Base-by-base conservation (phyloP, 2,329 filamentous ascomycete species). In the Pleurostoma richardsiae region DNA sequence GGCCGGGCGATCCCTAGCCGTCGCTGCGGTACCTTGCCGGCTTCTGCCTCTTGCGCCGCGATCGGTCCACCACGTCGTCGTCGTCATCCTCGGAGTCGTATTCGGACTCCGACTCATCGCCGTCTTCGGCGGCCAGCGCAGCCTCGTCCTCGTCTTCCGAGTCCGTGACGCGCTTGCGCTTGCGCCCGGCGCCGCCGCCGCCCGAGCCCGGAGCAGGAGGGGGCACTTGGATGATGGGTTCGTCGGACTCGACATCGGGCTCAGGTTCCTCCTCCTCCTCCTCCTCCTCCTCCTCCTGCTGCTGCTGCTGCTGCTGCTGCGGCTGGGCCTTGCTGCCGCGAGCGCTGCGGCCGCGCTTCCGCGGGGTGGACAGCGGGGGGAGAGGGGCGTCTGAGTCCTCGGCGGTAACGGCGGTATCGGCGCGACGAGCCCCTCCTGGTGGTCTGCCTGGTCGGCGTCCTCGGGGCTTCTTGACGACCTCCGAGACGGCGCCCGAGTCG, bases 21-120 rank as follows among this genome's bases (percentile, higher is more conserved):
- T 36, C 27, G 27, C 50, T 48, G 39, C 50, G 50, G 45, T 52
- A 52, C 33, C 50, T 47, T 30, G 50, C 50, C 36, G 50, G 50
- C 41, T 42, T 52, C 45, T 50, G 48, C 29, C 50, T 48, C 36
- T 41, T 44, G n/a, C 50, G 47, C 19, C 49, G 47, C 29, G 50
- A 50, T n/a, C 50, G 50, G 30, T 47, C 45, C 26, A 47, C 27
- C 3, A 45, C 43, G 33, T 48, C 47, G 30, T 43, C 49, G 30
- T 47, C 33, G n/a, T 8, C 8, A n/a, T 36, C 8, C 8, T 8
- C 8, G 8, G 33, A 8, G 19, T 19, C 19, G 19, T 19, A 19
- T 19, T 19, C 19, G 19, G 19, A 19, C 19, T 19, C 19, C 19
- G 19, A 19, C 19, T 19, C 19, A 19, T 19, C 19, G 19, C 19